Evolutionary conservation across 371 early-diverging fungal species (phyloP).

Genomic region (Zychaea mexicana): DNA sequence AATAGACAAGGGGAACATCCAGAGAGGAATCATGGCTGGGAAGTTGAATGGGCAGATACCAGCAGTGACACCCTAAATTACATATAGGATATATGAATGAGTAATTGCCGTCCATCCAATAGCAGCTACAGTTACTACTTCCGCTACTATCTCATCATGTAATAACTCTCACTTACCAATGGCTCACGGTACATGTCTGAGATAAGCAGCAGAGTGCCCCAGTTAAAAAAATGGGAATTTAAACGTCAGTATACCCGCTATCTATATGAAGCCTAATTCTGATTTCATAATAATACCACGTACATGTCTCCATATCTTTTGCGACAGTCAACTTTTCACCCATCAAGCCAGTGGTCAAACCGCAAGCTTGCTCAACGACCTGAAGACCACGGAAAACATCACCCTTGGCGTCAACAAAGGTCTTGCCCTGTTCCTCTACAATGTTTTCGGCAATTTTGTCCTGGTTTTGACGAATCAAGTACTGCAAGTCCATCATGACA

Average conservation of each 20-base stretch:
- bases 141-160: neutral
- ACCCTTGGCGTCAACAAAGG: slow-evolving; percentile 90
- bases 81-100: neutral
- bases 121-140: neutral
- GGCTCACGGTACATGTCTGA: slow-evolving; percentile 89
- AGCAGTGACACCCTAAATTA: slow-evolving; percentile 86
- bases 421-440: slow-evolving; percentile 94
- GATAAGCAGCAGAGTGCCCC: neutral
- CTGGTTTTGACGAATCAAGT: slow-evolving; percentile 81
- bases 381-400: slow-evolving; percentile 90
- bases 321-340: slow-evolving; percentile 88
- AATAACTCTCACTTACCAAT: slow-evolving; percentile 47
- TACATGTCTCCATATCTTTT: slow-evolving; percentile 94
- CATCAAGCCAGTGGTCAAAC: slow-evolving; percentile 78
- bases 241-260: slow-evolving; percentile 4
- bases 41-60: slow-evolving; percentile 98
- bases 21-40: slow-evolving; percentile 95
- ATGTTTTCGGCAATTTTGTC: slow-evolving; percentile 88
- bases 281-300: slow-evolving; percentile 16
- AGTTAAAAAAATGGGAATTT: slow-evolving; percentile 6
- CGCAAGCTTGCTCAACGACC: slow-evolving; percentile 91
- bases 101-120: no score
- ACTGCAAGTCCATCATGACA: slow-evolving; percentile 92
- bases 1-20: slow-evolving; percentile 97
- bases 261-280: slow-evolving; percentile 1